These are phyloP conservation scores for Apium graveolens DNA, from an alignment of 129 eudicot species.

Conservation along the genomic window DNA sequence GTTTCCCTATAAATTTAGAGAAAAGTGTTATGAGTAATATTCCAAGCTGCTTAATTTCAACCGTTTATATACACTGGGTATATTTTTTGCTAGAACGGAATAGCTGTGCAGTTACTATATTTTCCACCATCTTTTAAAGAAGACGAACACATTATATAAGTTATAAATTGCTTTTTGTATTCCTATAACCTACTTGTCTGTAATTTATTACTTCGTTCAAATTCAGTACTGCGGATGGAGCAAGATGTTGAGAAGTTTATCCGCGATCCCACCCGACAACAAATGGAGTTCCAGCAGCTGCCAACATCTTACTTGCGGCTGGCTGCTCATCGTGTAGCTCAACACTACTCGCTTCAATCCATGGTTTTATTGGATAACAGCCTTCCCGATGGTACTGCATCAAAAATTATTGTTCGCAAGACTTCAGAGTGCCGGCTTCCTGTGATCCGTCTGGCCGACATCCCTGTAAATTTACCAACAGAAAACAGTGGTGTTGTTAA, in stretches of 20 bases:
- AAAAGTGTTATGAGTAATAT: background rate
- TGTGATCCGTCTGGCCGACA: constrained; percentile 72
- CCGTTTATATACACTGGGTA: background rate
- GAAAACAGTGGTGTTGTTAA: constrained; percentile 51
- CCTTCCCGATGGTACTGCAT: constrained; percentile 68
- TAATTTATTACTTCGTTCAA: background rate
- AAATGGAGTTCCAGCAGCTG: constrained; percentile 88
- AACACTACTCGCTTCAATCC: constrained; percentile 87
- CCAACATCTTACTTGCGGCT: constrained; percentile 91
- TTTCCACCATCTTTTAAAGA: background rate
- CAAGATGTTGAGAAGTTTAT: constrained; percentile 91
- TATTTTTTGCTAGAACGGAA: background rate
- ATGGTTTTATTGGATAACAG: constrained; percentile 68
- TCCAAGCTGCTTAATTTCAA: background rate
- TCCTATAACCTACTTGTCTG: background rate
- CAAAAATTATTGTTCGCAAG: constrained; percentile 74
- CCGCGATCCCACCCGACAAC: constrained; percentile 73
- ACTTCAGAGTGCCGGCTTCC: constrained; percentile 67
- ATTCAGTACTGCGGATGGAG: constrained; percentile 81
- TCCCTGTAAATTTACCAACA: constrained; percentile 65
- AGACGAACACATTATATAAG: background rate
- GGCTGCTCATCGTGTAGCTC: constrained; percentile 99
- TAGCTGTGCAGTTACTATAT: background rate
- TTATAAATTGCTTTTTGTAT: background rate
- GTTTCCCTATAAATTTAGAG: background rate